These are phyloP conservation scores for Cardamine occulta DNA, from an alignment of 345 rosid species.

Conservation along the genomic window DNA sequence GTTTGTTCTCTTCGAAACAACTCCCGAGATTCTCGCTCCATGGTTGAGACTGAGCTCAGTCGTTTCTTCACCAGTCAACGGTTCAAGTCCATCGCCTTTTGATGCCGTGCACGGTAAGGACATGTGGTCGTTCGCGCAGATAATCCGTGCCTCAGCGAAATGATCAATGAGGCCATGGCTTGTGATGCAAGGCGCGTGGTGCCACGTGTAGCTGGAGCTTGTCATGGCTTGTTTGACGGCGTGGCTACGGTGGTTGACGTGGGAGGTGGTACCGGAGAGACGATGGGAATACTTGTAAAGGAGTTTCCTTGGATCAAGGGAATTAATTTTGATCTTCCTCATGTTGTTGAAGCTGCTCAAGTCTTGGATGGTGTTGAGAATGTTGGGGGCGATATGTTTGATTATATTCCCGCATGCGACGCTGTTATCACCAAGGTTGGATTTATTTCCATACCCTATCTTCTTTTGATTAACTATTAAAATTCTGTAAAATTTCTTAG, in stretches of 20 bases:
- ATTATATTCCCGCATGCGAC: conserved; percentile 59
- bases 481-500: not conserved
- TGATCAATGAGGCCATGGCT: conserved; percentile 72
- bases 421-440: conserved; percentile 64
- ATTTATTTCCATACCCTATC: not conserved
- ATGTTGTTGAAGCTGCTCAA: conserved; percentile 55
- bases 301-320: conserved; percentile 64
- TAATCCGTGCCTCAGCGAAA: conserved; percentile 46
- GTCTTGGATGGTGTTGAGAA: conserved; percentile 50
- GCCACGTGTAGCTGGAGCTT: conserved; percentile 44
- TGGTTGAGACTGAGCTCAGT: conserved; percentile 59
- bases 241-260: conserved; percentile 65
- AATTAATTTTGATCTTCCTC: conserved; percentile 78
- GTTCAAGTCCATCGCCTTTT: conserved; percentile 46
- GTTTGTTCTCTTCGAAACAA: conserved; percentile 51
- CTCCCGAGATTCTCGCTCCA: conserved; percentile 58
- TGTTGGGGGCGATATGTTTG: conserved; percentile 77
- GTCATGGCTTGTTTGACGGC: conserved; percentile 62
- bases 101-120: conserved; percentile 56
- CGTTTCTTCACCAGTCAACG: conserved; percentile 32
- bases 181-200: conserved; percentile 52
- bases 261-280: conserved; percentile 73
- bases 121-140: conserved; percentile 52
- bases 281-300: conserved; percentile 52
- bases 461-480: not conserved